Conservation (phyloP, 2,329 filamentous ascomycete species). For the Lachnellula suecica region DNA sequence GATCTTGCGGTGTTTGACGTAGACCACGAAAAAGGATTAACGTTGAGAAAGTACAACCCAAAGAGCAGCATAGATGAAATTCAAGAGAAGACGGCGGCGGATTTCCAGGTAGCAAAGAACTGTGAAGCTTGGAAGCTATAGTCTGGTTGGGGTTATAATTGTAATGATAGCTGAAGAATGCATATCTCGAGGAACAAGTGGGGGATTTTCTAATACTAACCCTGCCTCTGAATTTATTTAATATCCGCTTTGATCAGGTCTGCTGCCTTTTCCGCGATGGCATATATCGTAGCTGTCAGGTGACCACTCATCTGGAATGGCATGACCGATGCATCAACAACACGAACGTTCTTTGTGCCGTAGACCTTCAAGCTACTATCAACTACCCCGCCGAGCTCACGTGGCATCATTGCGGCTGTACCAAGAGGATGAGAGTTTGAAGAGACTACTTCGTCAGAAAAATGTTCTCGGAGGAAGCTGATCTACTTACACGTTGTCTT, state of each 20-base stretch:
- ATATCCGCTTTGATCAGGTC: conserved; percentile 15
- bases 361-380: conserved; percentile 50
- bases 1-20: conserved; percentile 73
- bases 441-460: neutral
- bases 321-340: conserved; percentile 56
- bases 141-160: neutral
- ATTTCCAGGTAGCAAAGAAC: neutral
- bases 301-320: conserved; percentile 32
- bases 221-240: too few relatives aligned
- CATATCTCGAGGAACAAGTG: too few relatives aligned
- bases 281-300: conserved; percentile 13
- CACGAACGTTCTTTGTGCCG: conserved; percentile 50
- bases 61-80: neutral
- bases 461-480: neutral
- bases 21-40: conserved; percentile 34
- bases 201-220: too few relatives aligned
- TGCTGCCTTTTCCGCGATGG: conserved; percentile 16
- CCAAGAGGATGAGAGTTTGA: conserved; percentile 14
- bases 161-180: too few relatives aligned
- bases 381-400: conserved; percentile 42
- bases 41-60: neutral
- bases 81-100: neutral
- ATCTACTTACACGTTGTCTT: conserved; percentile 11
- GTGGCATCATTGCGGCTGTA: conserved; percentile 16
- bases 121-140: neutral